phyloP scores from a whole-genome alignment of 2,329 filamentous ascomycete genomes.

The Graphiopsis chlorocephala region DNA sequence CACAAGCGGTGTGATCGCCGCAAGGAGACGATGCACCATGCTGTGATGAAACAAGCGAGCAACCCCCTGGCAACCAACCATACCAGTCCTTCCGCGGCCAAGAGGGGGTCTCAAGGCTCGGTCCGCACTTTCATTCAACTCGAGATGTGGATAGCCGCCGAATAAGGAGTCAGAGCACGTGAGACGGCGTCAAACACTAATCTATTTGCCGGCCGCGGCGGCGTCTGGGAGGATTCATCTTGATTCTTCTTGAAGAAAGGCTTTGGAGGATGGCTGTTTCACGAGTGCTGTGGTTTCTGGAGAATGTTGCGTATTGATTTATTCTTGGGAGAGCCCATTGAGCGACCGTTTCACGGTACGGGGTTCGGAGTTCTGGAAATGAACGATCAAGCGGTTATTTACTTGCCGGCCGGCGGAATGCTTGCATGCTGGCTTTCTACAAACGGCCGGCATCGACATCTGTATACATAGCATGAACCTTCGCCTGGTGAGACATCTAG shows the following conservation, averaged over 20 bases:
- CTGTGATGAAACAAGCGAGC: conserved; percentile 1
- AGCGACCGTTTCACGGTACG: background rate
- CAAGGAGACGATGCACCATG: conserved; percentile 1
- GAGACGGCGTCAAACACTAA: background rate
- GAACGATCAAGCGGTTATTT: too few species aligned
- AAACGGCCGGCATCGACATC: background rate
- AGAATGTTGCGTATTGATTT: too few species aligned
- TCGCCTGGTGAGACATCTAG: background rate
- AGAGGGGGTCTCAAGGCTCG: conserved; percentile 1
- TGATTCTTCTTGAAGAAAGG: background rate
- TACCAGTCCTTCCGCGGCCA: background rate
- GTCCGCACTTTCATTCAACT: background rate
- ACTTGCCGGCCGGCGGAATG: background rate
- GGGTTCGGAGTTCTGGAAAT: background rate
- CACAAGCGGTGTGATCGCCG: conserved; percentile 1
- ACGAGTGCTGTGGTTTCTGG: background rate
- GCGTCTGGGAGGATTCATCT: background rate
- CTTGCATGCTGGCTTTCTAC: background rate
- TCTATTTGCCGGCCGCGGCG: background rate
- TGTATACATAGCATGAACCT: background rate
- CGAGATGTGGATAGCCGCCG: background rate
- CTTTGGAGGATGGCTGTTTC: background rate
- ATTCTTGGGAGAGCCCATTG: background rate
- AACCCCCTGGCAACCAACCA: background rate
- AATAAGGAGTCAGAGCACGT: background rate